Base-by-base conservation (phyloP, 345 rosid species). In the Linum tenue region DNA sequence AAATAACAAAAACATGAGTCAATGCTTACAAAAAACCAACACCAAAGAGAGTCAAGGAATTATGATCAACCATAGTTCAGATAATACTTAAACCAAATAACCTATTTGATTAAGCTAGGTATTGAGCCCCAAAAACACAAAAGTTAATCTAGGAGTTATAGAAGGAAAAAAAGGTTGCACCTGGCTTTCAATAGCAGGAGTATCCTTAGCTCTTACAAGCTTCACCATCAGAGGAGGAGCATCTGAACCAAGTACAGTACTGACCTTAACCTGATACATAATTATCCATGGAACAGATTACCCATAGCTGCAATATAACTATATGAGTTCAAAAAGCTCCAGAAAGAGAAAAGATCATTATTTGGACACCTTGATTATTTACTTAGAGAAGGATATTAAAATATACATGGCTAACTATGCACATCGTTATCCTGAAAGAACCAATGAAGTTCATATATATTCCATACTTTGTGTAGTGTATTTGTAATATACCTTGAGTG, bases 161-260 rank as follows among this genome's bases (percentile, higher is more conserved):
- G 11, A 48, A 2, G 53, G 3, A 48, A 48, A 48, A 37, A 39
- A 59, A 37, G 37, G 37, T 31, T 59, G 56, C 64, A 94, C 99
- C 94, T 85, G 85, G 74, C 78, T 81, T 63, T 83, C 91, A 75
- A 85, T 78, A 59, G 81, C 73, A 39, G 91, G 72, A 69, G 79
- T 67, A 71, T 73, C 84, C 81, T 82, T 83, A 69, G 82, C 90
- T 56, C 76, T 79, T 44, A 78, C 76, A 64, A 91, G 86, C 75
- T 85, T 86, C 80, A 95, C 91, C 50, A 78, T 80, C 72, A 91
- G 76, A 61, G 92, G 79, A 62, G 99, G 99, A 71, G 91, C 85
- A 77, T 73, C 85, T 61, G 96, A 82, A 67, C 95, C 94, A 44
- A 91, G 86, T 5, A 84, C 96, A 37, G 97, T 91, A 76, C 77